These are phyloP conservation scores for Nigrograna mackinnonii DNA, from an alignment of 2,329 filamentous ascomycete genomes.

Conservation along the genomic window DNA sequence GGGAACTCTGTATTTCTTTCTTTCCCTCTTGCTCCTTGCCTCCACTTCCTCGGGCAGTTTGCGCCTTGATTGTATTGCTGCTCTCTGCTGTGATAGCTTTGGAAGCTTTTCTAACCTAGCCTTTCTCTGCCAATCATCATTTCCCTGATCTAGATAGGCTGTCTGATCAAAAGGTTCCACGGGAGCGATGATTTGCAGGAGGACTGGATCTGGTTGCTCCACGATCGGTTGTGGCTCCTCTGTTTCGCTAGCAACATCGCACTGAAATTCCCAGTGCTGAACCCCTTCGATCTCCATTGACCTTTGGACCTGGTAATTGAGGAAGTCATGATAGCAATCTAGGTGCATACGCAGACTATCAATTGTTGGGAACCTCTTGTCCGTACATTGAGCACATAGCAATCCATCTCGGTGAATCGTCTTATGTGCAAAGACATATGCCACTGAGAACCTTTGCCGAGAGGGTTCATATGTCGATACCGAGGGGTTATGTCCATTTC, in stretches of 20 bases:
- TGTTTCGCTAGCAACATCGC: conserved; percentile 20
- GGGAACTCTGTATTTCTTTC: conserved; percentile 41
- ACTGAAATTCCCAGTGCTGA: conserved; percentile 17
- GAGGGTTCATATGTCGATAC: no score
- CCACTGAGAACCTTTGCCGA: no score
- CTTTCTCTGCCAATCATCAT: conserved; percentile 24
- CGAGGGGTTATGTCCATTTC: no score
- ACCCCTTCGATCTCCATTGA: conserved; percentile 15
- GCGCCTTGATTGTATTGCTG: conserved; percentile 4
- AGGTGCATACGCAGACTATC: conserved; percentile 40
- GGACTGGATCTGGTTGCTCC: conserved; percentile 23
- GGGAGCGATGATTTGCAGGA: conserved; percentile 38
- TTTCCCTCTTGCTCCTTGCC: conserved; percentile 14
- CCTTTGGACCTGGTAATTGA: conserved; percentile 22
- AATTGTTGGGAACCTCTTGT: conserved; percentile 9
- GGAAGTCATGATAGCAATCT: conserved; percentile 37
- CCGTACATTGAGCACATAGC: conserved; percentile 22
- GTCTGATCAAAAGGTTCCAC: conserved; percentile 36
- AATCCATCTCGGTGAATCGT: conserved; percentile 9
- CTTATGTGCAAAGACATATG: no score
- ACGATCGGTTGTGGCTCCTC: conserved; percentile 25
- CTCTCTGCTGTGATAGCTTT: background rate
- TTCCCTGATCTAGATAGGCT: conserved; percentile 37
- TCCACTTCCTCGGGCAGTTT: conserved; percentile 21
- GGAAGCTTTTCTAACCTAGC: conserved; percentile 5